Base-by-base conservation (phyloP, 2,329 filamentous ascomycete species). In the Rasamsonia emersonii region DNA sequence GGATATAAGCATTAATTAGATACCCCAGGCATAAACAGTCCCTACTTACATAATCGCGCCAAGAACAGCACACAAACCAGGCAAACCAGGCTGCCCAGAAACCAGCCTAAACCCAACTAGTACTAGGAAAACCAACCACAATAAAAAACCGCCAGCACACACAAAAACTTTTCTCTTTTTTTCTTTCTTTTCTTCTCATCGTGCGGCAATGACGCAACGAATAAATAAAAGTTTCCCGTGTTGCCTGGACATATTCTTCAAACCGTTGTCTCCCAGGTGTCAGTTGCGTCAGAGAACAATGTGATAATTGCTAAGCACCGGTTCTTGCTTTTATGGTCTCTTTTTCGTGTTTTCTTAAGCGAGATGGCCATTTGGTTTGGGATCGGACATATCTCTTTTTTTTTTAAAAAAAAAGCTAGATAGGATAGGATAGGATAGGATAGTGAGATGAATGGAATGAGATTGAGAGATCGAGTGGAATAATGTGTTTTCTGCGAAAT, bases 291-390 rank as follows among this genome's bases (percentile, higher is more conserved):
- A 72, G 73, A 88, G 82, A 84, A 56, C 40, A 63, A 81, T 65
- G 72, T 70, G 82, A 89, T 89, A 82, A 89, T 89, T 86, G 81
- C 81, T 84, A 67, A n/a, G n/a, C n/a, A 59, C 68, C 62, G 68
- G 64, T 69, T 61, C 64, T 57, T 63, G 63, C 61, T 64, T 65
- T 68, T 67, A 57, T 64, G 54, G 57, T 57, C 56, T 58, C 6
- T 26, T 26, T 5, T 55, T 55, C 53, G 55, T 52, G 48, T 51
- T 54, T 49, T 51, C 45, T 52, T 46, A 53, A 54, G 55, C 58
- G 53, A 54, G 61, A 50, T 62, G 58, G 58, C 56, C 57, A 56
- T 61, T 56, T 60, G 56, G 58, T 63, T 61, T 65, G 59, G 62
- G 68, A 68, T 73, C 67, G 71, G 68, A 78, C 74, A 78, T 47